These are phyloP conservation scores for Colletotrichum ledebouriae DNA, from an alignment of 2,329 filamentous ascomycete species.

Conservation along the genomic window DNA sequence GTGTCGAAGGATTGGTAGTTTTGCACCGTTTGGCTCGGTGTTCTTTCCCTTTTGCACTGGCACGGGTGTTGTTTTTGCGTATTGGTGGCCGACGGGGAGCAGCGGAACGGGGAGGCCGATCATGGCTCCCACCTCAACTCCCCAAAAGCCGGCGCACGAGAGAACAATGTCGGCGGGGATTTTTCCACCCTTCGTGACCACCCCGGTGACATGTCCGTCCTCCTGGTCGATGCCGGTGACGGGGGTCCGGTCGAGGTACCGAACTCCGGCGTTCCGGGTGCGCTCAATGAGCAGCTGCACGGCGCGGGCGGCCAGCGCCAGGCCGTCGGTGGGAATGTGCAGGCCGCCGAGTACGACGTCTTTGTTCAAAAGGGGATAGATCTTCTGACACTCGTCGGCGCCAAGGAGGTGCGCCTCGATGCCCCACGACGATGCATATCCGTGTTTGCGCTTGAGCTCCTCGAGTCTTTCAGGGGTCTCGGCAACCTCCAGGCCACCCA, in stretches of 20 bases:
- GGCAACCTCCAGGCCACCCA: conserved; percentile 73
- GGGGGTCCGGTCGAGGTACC: conserved; percentile 67
- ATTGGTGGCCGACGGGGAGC: conserved; percentile 73
- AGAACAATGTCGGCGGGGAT: conserved; percentile 72
- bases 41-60: conserved; percentile 56
- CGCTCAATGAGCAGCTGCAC: conserved; percentile 72
- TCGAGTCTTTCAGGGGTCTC: conserved; percentile 70
- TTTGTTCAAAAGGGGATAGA: conserved; percentile 68
- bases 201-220: conserved; percentile 67
- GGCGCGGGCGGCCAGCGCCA: conserved; percentile 72
- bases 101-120: conserved; percentile 69
- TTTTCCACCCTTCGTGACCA: conserved; percentile 61
- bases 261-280: conserved; percentile 69
- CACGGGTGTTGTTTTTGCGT: conserved; percentile 71
- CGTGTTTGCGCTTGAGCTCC: conserved; percentile 73
- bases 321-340: conserved; percentile 71
- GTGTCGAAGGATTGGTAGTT: conserved; percentile 70
- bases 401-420: conserved; percentile 66
- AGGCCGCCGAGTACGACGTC: conserved; percentile 69
- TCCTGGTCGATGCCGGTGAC: conserved; percentile 69
- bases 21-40: conserved; percentile 60
- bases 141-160: conserved; percentile 76
- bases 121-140: conserved; percentile 74
- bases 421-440: conserved; percentile 72
- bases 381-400: conserved; percentile 63